These are phyloP conservation scores for Volutella citrinella DNA, from an alignment of 2,329 filamentous ascomycete species.

Conservation along the genomic window DNA sequence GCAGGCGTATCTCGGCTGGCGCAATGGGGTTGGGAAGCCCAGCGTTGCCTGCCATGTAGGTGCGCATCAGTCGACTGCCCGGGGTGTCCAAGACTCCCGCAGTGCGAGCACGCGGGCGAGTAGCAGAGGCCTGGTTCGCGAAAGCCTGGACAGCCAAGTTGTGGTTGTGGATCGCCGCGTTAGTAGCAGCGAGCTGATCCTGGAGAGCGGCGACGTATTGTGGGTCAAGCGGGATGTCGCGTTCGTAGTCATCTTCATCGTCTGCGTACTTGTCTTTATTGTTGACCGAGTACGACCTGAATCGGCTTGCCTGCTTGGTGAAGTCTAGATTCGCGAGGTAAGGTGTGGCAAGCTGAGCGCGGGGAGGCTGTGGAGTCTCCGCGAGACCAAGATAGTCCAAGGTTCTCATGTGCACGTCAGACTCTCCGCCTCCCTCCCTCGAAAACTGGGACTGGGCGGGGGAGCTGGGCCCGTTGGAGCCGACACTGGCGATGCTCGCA, in stretches of 20 bases:
- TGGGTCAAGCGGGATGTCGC: constrained; percentile 48
- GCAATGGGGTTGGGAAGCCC: constrained; percentile 72
- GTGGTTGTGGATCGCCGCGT: constrained; percentile 78
- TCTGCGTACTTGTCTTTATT: constrained; percentile 97
- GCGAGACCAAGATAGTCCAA: constrained; percentile 94
- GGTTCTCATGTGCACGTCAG: constrained; percentile 83
- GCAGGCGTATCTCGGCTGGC: constrained; percentile 69
- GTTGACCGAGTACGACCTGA: constrained; percentile 97
- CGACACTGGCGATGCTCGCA: constrained; percentile 77
- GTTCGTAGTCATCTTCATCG: constrained; percentile 74
- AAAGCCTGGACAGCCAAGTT: constrained; percentile 93
- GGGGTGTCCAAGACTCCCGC: constrained; percentile 87
- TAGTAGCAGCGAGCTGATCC: constrained; percentile 61
- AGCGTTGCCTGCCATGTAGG: constrained; percentile 70
- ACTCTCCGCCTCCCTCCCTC: constrained; percentile 78
- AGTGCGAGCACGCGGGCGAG: constrained; percentile 82
- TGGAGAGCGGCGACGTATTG: constrained; percentile 61
- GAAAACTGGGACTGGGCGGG: constrained; percentile 85
- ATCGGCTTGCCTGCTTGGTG: constrained; percentile 77
- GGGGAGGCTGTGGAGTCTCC: constrained; percentile 81
- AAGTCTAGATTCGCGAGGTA: constrained; percentile 74
- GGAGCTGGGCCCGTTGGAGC: constrained; percentile 86
- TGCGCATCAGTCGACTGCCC: constrained; percentile 61
- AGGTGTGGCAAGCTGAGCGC: constrained; percentile 70
- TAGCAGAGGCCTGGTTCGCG: constrained; percentile 77